A percentile compares a stretch with the other conserved stretches of the same genome.
Evolutionary conservation across 148 eudicot species (phyloP).

Genomic region (Agrostemma githago): DNA sequence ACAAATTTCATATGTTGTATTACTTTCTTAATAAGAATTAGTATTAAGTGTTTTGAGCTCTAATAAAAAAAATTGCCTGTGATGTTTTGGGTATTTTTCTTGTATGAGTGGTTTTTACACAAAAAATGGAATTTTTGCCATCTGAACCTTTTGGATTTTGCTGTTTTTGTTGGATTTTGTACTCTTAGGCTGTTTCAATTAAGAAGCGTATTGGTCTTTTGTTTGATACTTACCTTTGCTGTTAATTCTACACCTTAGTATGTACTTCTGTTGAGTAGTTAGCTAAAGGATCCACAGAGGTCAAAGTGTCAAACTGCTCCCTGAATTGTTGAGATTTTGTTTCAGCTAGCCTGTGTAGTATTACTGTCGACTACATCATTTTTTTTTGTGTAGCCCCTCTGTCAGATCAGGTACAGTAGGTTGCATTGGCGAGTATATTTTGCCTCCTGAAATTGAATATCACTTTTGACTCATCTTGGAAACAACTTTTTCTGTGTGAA

Average conservation of each 20-base stretch:
- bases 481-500: neutral
- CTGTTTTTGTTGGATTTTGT: too few relatives aligned
- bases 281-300: neutral
- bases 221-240: too few relatives aligned
- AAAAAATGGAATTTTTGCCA: neutral
- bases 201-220: too few relatives aligned
- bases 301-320: neutral
- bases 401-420: neutral
- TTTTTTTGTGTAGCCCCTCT: constrained; percentile 2
- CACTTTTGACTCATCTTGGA: neutral
- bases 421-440: neutral
- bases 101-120: constrained; percentile 5
- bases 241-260: neutral
- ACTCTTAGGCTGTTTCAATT: too few relatives aligned
- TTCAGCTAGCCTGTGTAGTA: neutral
- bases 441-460: neutral
- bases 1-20: neutral
- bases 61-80: neutral
- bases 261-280: neutral
- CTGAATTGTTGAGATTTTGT: neutral
- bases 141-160: neutral
- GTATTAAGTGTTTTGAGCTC: neutral
- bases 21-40: neutral
- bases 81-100: neutral
- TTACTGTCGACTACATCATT: neutral